Evolutionary conservation across 768 basidiomycete species (phyloP), one percentile per base, ranked within the genome.

Genomic region (Neoboletus magnificus): DNA sequence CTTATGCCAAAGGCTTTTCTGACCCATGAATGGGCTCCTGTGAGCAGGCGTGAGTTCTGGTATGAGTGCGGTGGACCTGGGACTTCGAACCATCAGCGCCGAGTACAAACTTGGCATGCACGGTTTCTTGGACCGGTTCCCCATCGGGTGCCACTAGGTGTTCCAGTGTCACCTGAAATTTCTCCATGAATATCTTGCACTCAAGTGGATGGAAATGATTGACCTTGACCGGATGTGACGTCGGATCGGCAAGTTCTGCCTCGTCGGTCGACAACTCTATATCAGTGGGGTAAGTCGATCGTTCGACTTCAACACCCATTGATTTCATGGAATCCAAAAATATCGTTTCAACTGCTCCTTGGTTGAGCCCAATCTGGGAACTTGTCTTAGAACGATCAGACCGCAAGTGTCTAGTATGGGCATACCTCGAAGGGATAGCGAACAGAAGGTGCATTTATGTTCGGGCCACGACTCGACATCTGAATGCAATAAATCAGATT

Each of bases 11-110:
- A 73, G 0, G 70, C 52, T 56, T 88, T 89, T 23, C 91, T 80
- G 23, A 91, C 86, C 88, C 89, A 91, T 9, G 88, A 91, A 71
- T 91, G 89, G 0, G 89, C 89, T 8, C 88, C 86, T 88, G 61
- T 37, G 33, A 12, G 46, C 11, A 32, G 8, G 43, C 35, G n/a
- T 67, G 29, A 51, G 56, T n/a, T 36, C 7, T 20, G 13, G 36
- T 13, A 23, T 29, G 43, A 3, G 20, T 25, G 20, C 40, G 13
- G 33, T 8, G 47, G 23, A 32, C 48, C 30, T 25, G 45, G 41
- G 11, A 15, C 39, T 27, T 56, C 74, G 39, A 64, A 82, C 87
- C 89, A 66, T 93, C 91, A 20, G 83, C 78, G 1, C 91, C 91
- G 32, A 93, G 73, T 1, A 91, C 84, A 63, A 83, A 93, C 68